Base-by-base conservation (phyloP, 148 eudicot species). In the Cornus controversa region DNA sequence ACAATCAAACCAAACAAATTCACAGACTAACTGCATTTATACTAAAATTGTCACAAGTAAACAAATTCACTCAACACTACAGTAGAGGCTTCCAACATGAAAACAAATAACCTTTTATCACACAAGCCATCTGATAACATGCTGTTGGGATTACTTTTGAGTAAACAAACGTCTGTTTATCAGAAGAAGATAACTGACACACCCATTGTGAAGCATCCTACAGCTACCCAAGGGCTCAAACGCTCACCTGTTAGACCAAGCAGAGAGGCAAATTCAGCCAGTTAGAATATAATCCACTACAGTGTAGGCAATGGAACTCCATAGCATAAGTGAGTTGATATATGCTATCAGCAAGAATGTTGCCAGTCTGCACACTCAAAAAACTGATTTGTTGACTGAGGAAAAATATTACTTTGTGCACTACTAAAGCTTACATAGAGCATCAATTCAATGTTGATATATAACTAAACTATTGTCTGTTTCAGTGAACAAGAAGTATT, bases 191-290 rank as follows among this genome's bases (percentile, higher is more conserved):
- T 90, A 75, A 94, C 89, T 1, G 98, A 93, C 1, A 94, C 80
- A 16, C 97, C 97, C 95, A 94, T 94, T 67, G 86, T 76, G 78
- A 92, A 84, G 89, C 94, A 90, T 74, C 94, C 97, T n/a, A 81
- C 76, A 18, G 91, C 88, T 72, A 92, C 91, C 94, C 94, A 92
- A 1, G 97, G 94, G 77, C 97, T 92, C 85, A 92, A 76, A 26
- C 94, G 83, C 83, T 90, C 97, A 81, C 96, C 96, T 92, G 90
- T 78, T 82, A 11, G 70, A 67, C 20, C 45, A 67, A 28, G 16
- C 37, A 28, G 10, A 28, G 2, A 1, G 70, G 40, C 31, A 67
- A 67, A 67, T 60, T 54, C 18, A 54, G 62, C 2, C 62, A 11
- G 50, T 45, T 45, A 31, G 50, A 0, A 10, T 45, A 54, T 54